Base-by-base conservation (phyloP, 2,329 filamentous ascomycete genomes). In the Aureobasidium pullulans region DNA sequence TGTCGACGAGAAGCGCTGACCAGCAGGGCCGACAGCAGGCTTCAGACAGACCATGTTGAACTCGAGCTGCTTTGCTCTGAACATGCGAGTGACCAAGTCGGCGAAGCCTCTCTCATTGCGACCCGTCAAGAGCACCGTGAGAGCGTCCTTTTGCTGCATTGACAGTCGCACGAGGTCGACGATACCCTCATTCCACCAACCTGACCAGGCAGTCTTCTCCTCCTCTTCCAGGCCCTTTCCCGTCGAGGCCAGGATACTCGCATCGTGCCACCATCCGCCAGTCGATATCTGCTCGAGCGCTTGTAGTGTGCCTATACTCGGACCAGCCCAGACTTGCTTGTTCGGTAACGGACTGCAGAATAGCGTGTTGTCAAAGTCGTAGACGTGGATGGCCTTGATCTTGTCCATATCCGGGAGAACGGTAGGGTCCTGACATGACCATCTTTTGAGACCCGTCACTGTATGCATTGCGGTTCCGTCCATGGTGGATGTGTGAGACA, bases 181-280 rank as follows among this genome's bases (percentile, higher is more conserved):
- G 65, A 99, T 86, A 66, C 88, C 85, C 70, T 97, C 93, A 69
- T 97, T 97, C 94, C 94, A 99, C 88, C 90, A 96, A 37, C 91
- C 91, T 60, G 88, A 78, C 93, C 93, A 99, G 9, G 83, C 92
- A 28, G 85, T 84, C 43, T 82, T 78, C 72, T 97, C 92, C 74
- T 97, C 94, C 60, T 83, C 83, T 54, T 90, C 89, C 6, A 87
- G 71, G 15, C 94, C 94, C 60, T 90, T 82, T 56, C 94, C 94
- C 1, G 91, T 96, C 1, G 92, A 86, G 10, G 87, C 84, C 28
- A 99, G 84, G 63, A 99, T 92, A 63, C 84, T 84, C 44, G 84
- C 83, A 69, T 97, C 92, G 73, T 99, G 94, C 94, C 94, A 99
- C 94, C 94, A 99, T 63, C 93, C 91, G 64, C 92, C 93, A 65